These are phyloP conservation scores for Xenoacremonium recifei DNA, from an alignment of 2,329 filamentous ascomycete species.

Conservation along the genomic window DNA sequence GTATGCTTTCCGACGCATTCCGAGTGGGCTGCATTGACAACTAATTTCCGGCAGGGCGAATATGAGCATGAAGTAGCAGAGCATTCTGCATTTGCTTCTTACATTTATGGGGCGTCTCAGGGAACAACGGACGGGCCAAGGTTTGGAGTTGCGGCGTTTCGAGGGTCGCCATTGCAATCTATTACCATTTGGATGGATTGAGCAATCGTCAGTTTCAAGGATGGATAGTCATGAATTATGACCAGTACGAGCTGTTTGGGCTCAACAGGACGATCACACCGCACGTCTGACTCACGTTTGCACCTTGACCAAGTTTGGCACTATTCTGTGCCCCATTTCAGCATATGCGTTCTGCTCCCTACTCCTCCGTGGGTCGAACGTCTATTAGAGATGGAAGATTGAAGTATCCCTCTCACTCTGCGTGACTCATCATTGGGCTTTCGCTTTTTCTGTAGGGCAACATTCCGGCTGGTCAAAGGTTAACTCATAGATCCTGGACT, in stretches of 20 bases:
- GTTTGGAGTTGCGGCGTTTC: constrained; percentile 18
- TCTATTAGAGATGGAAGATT: constrained; percentile 55
- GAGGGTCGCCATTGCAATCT: constrained; percentile 6
- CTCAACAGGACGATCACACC: no score
- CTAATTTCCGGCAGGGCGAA: constrained; percentile 35
- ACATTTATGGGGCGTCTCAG: constrained; percentile 3
- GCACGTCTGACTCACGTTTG: background rate
- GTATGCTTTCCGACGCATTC: constrained; percentile 33
- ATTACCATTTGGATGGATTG: constrained; percentile 3
- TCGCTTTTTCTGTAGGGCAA: constrained; percentile 49
- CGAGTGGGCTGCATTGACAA: constrained; percentile 17
- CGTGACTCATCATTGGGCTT: constrained; percentile 43
- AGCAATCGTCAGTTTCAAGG: constrained; percentile 3
- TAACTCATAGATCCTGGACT: no score
- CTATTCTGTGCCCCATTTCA: constrained; percentile 47
- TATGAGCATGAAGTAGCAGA: constrained; percentile 35
- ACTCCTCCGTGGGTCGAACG: constrained; percentile 51
- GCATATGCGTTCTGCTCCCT: constrained; percentile 52
- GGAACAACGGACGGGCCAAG: no score
- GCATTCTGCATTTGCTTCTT: constrained; percentile 1
- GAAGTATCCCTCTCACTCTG: constrained; percentile 52
- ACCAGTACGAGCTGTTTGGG: no score
- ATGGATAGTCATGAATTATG: constrained; percentile 12
- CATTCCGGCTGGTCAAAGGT: no score
- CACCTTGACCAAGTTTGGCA: background rate